Evolutionary conservation across 1,284 basidiomycete species (phyloP), one percentile per base, ranked within the genome.

Genomic region (Stygiomarasmius scandens): DNA sequence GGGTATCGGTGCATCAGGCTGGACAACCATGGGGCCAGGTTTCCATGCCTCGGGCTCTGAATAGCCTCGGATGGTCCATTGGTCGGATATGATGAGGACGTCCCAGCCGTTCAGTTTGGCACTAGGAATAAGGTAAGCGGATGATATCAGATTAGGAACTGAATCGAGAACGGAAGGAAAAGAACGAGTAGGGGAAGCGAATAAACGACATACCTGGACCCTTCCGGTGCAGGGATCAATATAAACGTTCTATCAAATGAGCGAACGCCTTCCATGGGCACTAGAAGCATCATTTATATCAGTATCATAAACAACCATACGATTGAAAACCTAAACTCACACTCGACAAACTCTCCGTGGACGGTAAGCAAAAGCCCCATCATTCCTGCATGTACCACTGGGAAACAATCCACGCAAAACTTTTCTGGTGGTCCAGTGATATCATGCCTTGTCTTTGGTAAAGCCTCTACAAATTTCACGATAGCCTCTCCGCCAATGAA

Each of bases 161-260:
- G 32, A 12, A 41, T 12, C 29, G 29, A n/a, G n/a, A 49, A 25
- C 24, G 16, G 25, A 29, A 34, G 12, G 49, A 45, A 20, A 43
- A 47, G 14, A 14, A 36, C 1, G n/a, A n/a, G n/a, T n/a, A n/a
- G n/a, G n/a, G n/a, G n/a, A n/a, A n/a, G n/a, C n/a, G 25, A 58
- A 44, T 51, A 51, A n/a, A 56, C 52, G 32, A 80, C 92, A 66
- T 74, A 94, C 89, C 85, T 76, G 63, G 96, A 95, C 25, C 87
- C 90, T 46, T 90, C 84, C 27, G 86, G 75, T 2, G 94, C 87
- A 19, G 93, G 90, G 1, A 88, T 89, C 11, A 99, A 80, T 51
- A 98, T 81, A 68, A 98, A 97, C 0, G 92, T 89, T 52, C 96
- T 85, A 69, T 97, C 95, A 71, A 99, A 99, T 5, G 95, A 97